Conservation (phyloP, 225 moss, liverwort and hornwort genomes). For the Anthoceros angustus region DNA sequence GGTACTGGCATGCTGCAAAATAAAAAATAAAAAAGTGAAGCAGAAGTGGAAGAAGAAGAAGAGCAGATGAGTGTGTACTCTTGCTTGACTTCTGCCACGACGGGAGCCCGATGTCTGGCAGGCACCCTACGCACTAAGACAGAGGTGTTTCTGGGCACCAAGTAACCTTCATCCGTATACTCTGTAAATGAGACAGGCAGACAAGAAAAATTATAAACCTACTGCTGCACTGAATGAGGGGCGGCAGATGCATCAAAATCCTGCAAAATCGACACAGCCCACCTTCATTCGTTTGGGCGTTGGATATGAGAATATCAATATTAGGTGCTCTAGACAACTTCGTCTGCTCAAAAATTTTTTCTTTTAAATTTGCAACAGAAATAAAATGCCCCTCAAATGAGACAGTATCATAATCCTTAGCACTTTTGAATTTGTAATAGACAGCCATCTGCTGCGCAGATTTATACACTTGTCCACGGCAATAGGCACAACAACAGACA, state of each 20-base stretch:
- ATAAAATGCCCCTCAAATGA: slow-evolving; percentile 52
- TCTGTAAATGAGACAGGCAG: slow-evolving; percentile 24
- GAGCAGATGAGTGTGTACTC: slow-evolving; percentile 12
- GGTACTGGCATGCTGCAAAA: not conserved
- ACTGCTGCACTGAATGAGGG: too few relatives aligned
- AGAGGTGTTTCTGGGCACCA: slow-evolving; percentile 88
- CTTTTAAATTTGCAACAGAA: slow-evolving; percentile 53
- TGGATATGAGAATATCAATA: slow-evolving; percentile 46
- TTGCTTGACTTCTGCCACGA: slow-evolving; percentile 78
- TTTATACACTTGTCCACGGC: not conserved
- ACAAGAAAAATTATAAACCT: not conserved
- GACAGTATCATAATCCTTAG: slow-evolving; percentile 52
- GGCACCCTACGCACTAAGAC: slow-evolving; percentile 90
- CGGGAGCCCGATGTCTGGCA: slow-evolving; percentile 57
- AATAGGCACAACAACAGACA: not conserved
- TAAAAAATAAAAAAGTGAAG: not conserved
- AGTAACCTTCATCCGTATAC: slow-evolving; percentile 70
- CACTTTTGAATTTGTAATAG: slow-evolving; percentile 56
- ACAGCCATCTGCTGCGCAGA: slow-evolving; percentile 26
- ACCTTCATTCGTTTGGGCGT: slow-evolving; percentile 51
- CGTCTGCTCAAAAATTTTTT: slow-evolving; percentile 54
- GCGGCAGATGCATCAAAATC: not conserved
- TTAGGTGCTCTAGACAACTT: slow-evolving; percentile 46
- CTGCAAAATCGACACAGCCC: slow-evolving; percentile 24
- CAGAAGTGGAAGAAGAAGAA: slow-evolving; percentile 7